Conservation (phyloP, 2,329 filamentous ascomycete species). For the Leptographium procerum region DNA sequence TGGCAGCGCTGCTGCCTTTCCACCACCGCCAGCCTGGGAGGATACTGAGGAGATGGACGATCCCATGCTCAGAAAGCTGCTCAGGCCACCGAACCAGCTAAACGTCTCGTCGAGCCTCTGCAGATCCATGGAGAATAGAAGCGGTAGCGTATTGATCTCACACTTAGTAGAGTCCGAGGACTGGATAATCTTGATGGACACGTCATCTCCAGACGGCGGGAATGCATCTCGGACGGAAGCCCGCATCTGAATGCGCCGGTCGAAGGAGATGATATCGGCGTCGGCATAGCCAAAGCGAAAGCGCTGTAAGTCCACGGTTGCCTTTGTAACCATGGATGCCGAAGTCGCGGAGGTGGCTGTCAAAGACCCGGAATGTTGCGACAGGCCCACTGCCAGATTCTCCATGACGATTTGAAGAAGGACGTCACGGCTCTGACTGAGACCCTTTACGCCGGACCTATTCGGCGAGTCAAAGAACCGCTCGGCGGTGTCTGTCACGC, state of each 20-base stretch:
- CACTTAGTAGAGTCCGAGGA: slow-evolving; percentile 35
- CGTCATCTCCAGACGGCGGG: slow-evolving; percentile 43
- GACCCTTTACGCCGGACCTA: slow-evolving; percentile 17
- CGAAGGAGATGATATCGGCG: slow-evolving; percentile 53
- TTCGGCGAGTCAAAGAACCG: slow-evolving; percentile 28
- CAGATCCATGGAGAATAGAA: slow-evolving; percentile 67
- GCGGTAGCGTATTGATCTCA: slow-evolving; percentile 63
- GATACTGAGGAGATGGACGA: slow-evolving; percentile 68
- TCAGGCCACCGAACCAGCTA: slow-evolving; percentile 80
- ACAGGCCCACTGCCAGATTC: slow-evolving; percentile 26
- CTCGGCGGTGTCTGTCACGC: slow-evolving; percentile 38
- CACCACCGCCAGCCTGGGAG: slow-evolving; percentile 25
- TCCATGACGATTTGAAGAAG: slow-evolving; percentile 39
- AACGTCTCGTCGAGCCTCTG: slow-evolving; percentile 77
- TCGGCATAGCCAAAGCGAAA: slow-evolving; percentile 52
- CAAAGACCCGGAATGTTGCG: slow-evolving; percentile 4
- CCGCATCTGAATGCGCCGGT: slow-evolving; percentile 43
- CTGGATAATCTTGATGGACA: slow-evolving; percentile 42
- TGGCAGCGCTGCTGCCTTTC: slow-evolving; percentile 15
- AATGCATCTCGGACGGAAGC: slow-evolving; percentile 49
- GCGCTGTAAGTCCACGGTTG: slow-evolving; percentile 39
- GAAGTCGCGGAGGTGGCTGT: slow-evolving; percentile 2
- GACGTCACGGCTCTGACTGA: slow-evolving; percentile 31
- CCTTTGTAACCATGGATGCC: slow-evolving; percentile 11
- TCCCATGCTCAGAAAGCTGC: slow-evolving; percentile 80